Evolutionary conservation across 495 filamentous ascomycete species (phyloP), one percentile per base, ranked within the genome.

Genomic region (Thermochaetoides thermophila): DNA sequence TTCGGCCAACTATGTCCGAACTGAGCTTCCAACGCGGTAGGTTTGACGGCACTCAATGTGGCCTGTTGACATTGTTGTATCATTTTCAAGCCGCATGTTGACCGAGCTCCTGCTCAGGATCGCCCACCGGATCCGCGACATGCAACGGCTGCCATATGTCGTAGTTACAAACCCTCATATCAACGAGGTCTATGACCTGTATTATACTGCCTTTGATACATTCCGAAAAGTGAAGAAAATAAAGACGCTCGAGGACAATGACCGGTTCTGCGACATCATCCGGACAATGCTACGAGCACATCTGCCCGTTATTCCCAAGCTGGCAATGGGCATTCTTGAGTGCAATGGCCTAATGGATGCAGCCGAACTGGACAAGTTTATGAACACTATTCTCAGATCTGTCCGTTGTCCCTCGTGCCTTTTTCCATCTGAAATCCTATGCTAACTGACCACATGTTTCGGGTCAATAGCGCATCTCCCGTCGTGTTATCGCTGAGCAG

Each of bases 1-100:
- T 61, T 92, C 85, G 27, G 91, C 91, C 18, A 96, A 96, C 55
- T 97, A 96, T 66, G 84, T 96, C 26, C 81, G 89, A 23, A 86
- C 81, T 4, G 89, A 97, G 60, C 70, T 97, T 15, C 89, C 89
- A 7, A 84, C 80, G n/a, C 71, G 84, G 81, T 78, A 54, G 38
- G 60, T 52, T 17, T 14, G 5, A n/a, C n/a, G n/a, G n/a, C n/a
- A n/a, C n/a, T n/a, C n/a, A n/a, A n/a, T n/a, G n/a, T n/a, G n/a
- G n/a, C n/a, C n/a, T n/a, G n/a, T n/a, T 24, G n/a, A 6, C 24
- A 2, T 10, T 17, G 9, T 12, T 28, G 5, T 3, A 8, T 4
- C 13, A 11, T 1, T 18, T 4, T 14, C 6, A 9, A 21, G 5
- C 2, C 1, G 10, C 13, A 10, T 27, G 14, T 13, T 38, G 23